Evolutionary conservation across 2,329 filamentous ascomycete species (phyloP).

Genomic region (Leptodontidium sp.): DNA sequence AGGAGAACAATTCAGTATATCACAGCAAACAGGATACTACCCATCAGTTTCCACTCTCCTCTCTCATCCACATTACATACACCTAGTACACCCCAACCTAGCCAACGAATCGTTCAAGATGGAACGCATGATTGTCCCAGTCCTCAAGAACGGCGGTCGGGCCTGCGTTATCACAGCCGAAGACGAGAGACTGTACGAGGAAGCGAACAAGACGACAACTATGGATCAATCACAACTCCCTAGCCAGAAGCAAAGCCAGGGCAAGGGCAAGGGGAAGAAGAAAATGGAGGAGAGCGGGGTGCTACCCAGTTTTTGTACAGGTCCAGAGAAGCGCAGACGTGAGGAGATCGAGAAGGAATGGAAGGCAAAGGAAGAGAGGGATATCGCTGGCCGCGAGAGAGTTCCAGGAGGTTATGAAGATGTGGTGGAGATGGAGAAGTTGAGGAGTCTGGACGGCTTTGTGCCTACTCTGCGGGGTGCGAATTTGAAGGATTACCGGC

Average conservation of each 20-base stretch:
- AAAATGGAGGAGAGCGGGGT: background rate
- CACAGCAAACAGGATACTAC: no score
- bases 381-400: constrained; percentile 15
- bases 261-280: background rate
- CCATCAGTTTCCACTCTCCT: background rate
- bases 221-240: constrained; percentile 7
- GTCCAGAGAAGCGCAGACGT: background rate
- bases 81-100: background rate
- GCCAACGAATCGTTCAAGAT: background rate
- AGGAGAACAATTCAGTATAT: no score
- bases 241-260: background rate
- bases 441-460: constrained; percentile 17
- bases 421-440: constrained; percentile 18
- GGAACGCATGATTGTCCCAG: constrained; percentile 5
- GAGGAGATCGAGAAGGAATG: constrained; percentile 18
- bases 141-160: background rate
- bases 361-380: constrained; percentile 24
- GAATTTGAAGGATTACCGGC: background rate
- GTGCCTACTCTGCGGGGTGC: constrained; percentile 6
- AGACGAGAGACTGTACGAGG: background rate
- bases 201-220: background rate
- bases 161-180: background rate
- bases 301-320: background rate
- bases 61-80: background rate
- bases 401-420: constrained; percentile 20